Evolutionary conservation across 2,329 filamentous ascomycete genomes (phyloP).

Genomic region (Polytolypa hystricis): DNA sequence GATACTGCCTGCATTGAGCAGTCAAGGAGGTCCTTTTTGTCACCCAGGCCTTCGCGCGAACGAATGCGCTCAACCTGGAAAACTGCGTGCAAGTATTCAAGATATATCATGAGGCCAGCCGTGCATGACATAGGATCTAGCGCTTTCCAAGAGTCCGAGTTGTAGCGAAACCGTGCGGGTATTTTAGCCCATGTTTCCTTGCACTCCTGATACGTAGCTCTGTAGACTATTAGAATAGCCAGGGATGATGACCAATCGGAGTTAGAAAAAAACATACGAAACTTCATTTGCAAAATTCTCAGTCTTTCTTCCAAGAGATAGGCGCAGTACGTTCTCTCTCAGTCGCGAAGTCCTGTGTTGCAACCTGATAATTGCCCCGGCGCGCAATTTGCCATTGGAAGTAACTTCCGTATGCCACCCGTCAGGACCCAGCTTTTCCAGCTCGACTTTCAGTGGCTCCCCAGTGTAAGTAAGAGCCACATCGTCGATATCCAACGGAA

Average conservation of each 20-base stretch:
- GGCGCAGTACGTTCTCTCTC: slow-evolving; percentile 16
- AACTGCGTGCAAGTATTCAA: slow-evolving; percentile 14
- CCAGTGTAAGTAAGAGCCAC: slow-evolving; percentile 14
- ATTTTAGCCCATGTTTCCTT: slow-evolving; percentile 13
- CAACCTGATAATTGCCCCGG: slow-evolving; percentile 14
- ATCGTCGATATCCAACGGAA: slow-evolving; percentile 21
- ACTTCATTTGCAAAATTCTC: no score
- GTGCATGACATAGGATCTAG: slow-evolving; percentile 6
- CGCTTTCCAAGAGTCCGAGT: slow-evolving; percentile 9
- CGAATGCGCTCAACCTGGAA: slow-evolving; percentile 17
- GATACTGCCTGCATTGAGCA: slow-evolving; percentile 15
- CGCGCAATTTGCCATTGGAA: slow-evolving; percentile 7
- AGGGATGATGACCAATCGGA: no score
- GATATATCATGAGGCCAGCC: slow-evolving; percentile 12
- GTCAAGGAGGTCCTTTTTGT: slow-evolving; percentile 13
- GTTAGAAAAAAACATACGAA: no score
- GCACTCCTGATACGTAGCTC: slow-evolving; percentile 12
- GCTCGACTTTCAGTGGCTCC: slow-evolving; percentile 7
- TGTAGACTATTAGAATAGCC: slow-evolving; percentile 1
- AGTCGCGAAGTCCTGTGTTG: slow-evolving; percentile 14
- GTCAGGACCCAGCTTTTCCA: slow-evolving; percentile 12
- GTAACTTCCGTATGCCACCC: slow-evolving; percentile 14
- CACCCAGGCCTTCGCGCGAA: slow-evolving; percentile 11
- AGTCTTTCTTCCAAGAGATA: slow-evolving; percentile 15
- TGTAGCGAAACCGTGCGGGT: slow-evolving; percentile 14